Conservation (phyloP, 2,329 filamentous ascomycete genomes). For the Penicillium thymicola region DNA sequence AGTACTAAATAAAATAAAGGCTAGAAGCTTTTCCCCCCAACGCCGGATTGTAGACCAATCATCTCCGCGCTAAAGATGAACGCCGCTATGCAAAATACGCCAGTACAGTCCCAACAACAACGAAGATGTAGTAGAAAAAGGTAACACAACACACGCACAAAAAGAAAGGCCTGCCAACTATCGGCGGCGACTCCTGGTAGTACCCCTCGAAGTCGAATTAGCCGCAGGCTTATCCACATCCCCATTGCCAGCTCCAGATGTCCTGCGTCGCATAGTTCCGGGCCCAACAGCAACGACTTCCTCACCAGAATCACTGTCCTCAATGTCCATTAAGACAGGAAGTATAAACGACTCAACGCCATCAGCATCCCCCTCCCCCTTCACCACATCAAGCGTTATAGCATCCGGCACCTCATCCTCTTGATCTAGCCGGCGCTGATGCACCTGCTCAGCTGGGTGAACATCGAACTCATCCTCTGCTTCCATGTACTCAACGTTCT, state of each 20-base stretch:
- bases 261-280: conserved; percentile 84
- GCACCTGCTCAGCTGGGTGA: conserved; percentile 89
- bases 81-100: neutral
- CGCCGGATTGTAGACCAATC: neutral
- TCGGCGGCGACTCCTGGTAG: conserved; percentile 32
- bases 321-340: conserved; percentile 89
- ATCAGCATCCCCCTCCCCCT: conserved; percentile 56
- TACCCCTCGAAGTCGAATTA: conserved; percentile 18
- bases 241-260: conserved; percentile 63
- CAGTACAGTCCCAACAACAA: neutral
- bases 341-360: conserved; percentile 69
- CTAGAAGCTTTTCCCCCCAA: neutral
- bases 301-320: conserved; percentile 93
- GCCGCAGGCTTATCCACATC: conserved; percentile 30
- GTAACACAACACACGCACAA: neutral
- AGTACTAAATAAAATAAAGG: neutral
- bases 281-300: conserved; percentile 67
- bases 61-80: neutral
- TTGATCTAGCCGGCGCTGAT: conserved; percentile 81
- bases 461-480: conserved; percentile 97
- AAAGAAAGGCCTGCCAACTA: conserved; percentile 9
- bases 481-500: conserved; percentile 96
- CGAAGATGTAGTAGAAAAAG: neutral
- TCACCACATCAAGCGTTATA: conserved; percentile 68
- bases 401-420: conserved; percentile 96